phyloP scores from a whole-genome alignment of 768 basidiomycete species.

The Mycena polygramma region DNA sequence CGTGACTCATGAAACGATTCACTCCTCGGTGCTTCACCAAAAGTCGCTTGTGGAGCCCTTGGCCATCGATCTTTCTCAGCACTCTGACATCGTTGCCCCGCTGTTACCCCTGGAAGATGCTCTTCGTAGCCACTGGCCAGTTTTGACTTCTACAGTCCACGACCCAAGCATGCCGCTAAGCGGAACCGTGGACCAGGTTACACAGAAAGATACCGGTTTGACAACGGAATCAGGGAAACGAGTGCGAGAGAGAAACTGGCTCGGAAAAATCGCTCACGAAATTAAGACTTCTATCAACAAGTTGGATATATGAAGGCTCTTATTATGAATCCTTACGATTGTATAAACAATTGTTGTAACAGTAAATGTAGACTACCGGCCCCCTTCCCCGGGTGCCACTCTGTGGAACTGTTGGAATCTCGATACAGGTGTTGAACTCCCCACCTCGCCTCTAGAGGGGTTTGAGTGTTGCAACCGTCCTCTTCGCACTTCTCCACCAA shows the following conservation, averaged over 20 bases:
- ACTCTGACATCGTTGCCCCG: constrained; percentile 57
- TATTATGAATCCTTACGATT: no score
- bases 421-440: no score
- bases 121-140: constrained; percentile 24
- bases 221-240: constrained; percentile 48
- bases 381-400: no score
- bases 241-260: constrained; percentile 29
- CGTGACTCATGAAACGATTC: constrained; percentile 71
- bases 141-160: not conserved
- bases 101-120: constrained; percentile 27
- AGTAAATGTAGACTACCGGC: not conserved
- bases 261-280: constrained; percentile 11
- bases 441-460: no score
- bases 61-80: constrained; percentile 49
- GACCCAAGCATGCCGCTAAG: constrained; percentile 17
- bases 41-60: constrained; percentile 50
- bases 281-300: constrained; percentile 20
- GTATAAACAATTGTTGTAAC: not conserved
- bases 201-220: constrained; percentile 57
- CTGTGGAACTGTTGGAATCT: no score
- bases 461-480: constrained; percentile 20
- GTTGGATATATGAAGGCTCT: not conserved
- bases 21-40: constrained; percentile 70
- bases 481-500: constrained; percentile 36
- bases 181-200: constrained; percentile 35